These are phyloP conservation scores for Coniochaeta sp. DNA, from an alignment of 2,329 filamentous ascomycete genomes.

Conservation along the genomic window DNA sequence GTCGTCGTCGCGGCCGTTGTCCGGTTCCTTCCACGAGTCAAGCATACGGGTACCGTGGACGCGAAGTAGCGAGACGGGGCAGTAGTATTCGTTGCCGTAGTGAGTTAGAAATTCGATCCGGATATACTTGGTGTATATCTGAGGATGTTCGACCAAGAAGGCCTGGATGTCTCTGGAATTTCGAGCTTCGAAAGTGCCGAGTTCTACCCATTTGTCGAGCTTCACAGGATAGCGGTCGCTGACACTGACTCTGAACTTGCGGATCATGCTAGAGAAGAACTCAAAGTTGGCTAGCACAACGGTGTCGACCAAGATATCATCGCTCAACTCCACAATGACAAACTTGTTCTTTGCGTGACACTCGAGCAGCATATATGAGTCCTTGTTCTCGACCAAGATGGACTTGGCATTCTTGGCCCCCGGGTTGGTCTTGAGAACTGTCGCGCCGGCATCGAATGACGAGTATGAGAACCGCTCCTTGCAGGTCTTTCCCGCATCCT, in stretches of 20 bases:
- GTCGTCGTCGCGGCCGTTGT: constrained; percentile 55
- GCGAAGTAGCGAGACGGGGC: constrained; percentile 80
- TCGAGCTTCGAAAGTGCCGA: constrained; percentile 83
- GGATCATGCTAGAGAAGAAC: constrained; percentile 97
- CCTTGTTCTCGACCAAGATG: constrained; percentile 92
- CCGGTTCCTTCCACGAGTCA: constrained; percentile 83
- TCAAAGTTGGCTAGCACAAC: constrained; percentile 97
- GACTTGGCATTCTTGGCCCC: constrained; percentile 84
- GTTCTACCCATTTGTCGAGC: constrained; percentile 79
- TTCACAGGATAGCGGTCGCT: constrained; percentile 94
- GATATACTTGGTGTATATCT: constrained; percentile 93
- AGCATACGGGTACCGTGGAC: constrained; percentile 96
- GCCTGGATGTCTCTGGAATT: constrained; percentile 93
- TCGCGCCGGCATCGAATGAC: constrained; percentile 94
- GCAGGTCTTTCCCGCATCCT: constrained; percentile 93
- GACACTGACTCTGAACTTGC: constrained; percentile 83
- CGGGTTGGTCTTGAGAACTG: constrained; percentile 80
- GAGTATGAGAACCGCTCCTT: constrained; percentile 97
- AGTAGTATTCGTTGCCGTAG: constrained; percentile 96
- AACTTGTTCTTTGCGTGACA: constrained; percentile 86
- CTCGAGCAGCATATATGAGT: constrained; percentile 95
- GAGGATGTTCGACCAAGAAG: constrained; percentile 86
- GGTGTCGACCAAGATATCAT: constrained; percentile 81
- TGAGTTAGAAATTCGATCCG: constrained; percentile 88
- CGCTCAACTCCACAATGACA: constrained; percentile 87